Base-by-base conservation (phyloP, 192 early-diverging fungal species). In the Thamnidium elegans region DNA sequence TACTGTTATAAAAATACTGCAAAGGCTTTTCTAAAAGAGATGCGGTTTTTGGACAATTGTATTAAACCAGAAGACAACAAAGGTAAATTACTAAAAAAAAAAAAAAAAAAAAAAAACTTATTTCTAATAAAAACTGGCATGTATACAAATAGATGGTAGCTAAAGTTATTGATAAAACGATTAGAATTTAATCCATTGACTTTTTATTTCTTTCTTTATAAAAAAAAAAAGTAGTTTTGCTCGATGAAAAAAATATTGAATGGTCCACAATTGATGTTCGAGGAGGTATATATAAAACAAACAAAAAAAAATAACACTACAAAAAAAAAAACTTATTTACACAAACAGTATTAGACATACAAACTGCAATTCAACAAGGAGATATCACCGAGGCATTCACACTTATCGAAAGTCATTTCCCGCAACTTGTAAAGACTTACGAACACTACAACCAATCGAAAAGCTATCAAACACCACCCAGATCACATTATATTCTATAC, bases 1-100 rank as follows among this genome's bases (percentile, higher is more conserved):
- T 43, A 54, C 21, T 64, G 62, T 10, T 64, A 54, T 20, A 64
- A 64, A 42, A 54, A 64, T 32, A 64, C 62, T 7, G 62, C 62
- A 19, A 64, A 64, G 7, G 51, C 62, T 31, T 52, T 64, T 23
- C 23, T 58, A 6, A 58, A 20, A 17, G 56, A 58, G 14, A 43
- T 32, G 13, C 32, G 20, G 15, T 20, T 39, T 21, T 17, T 58
- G 6, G 56, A 58, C 14, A 43, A 11, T 15, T 58, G 56, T 44
- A 44, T 31, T 10, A 39, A 10, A 1, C 36, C 36, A 39, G 36
- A 39, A 39, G 9, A 39, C 36, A 39, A 39, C 7, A 6, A 39
- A 39, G 36, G 36, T 39, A 39, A 39, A 39, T 39, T 39, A 26
- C 26, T 26, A 26, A 1, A 26, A 26, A 26, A 26, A 26, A 26